Conservation (phyloP, 441 rosid species). For the Populus tomentosa region DNA sequence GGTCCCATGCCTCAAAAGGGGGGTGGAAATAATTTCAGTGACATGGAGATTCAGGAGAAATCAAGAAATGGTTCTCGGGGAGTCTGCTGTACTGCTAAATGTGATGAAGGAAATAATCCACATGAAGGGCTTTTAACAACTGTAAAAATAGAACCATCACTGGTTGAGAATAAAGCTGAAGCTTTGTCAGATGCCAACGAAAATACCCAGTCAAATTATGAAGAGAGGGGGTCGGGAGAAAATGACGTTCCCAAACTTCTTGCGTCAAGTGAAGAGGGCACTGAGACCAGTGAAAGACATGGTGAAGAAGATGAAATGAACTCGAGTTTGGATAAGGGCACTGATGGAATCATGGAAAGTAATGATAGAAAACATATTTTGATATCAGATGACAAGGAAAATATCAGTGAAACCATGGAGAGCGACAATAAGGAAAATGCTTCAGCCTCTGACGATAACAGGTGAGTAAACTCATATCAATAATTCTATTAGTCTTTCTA, state of each 20-base stretch:
- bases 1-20: constrained; percentile 11
- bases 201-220: constrained; percentile 4
- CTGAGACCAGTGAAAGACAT: not conserved
- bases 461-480: constrained; percentile 31
- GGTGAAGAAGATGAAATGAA: constrained; percentile 16
- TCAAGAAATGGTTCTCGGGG: constrained; percentile 19
- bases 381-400: constrained; percentile 14
- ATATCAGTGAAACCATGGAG: constrained; percentile 14
- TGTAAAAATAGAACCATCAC: constrained; percentile 1
- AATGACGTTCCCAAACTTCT: constrained; percentile 1
- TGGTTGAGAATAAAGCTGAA: constrained; percentile 20
- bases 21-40: constrained; percentile 27
- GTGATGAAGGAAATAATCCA: constrained; percentile 8
- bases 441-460: constrained; percentile 45
- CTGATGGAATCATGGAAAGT: not conserved
- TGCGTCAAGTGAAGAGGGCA: not conserved
- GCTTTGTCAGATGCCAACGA: not conserved
- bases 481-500: not conserved
- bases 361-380: not conserved
- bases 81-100: constrained; percentile 9
- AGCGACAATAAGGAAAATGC: constrained; percentile 31
- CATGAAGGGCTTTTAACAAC: not conserved
- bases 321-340: constrained; percentile 4
- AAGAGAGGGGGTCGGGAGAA: constrained; percentile 2
- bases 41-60: constrained; percentile 36